Base-by-base conservation (phyloP, 352 stramenopile species). In the Poterioochromonas sp. region DNA sequence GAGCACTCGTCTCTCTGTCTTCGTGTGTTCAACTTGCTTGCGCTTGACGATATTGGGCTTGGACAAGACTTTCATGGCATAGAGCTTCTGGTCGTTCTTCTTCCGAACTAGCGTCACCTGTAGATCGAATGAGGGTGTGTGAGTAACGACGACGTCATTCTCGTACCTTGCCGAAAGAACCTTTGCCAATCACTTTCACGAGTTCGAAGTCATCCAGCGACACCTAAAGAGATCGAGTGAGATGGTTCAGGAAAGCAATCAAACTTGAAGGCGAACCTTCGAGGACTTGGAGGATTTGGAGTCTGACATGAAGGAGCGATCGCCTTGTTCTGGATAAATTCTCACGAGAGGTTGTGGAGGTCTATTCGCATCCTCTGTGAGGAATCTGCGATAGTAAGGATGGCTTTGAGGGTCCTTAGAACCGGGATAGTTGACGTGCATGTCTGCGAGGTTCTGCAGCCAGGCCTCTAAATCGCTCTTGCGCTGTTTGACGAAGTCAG, bases 11-110 rank as follows among this genome's bases (percentile, higher is more conserved):
- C 94, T 90, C 86, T 99, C 95, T 11, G 92, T 97, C 83, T 95
- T 93, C 5, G 93, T 98, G 80, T 96, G 90, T 86, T 97, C 93
- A 34, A 98, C 92, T 84, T 98, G 94, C 81, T 96, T 92, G 81
- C 92, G 87, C 80, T 94, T 93, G 47, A 97, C 86, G 29, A 98
- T 79, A 76, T 97, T 90, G 18, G 89, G 86, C 85, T 97, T 97
- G 40, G 47, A 60, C 2, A 76, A n/a, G 0, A 76, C 44, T 32
- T 78, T 78, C 44, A 78, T 68, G n/a, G 73, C 73, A 51, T 69
- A 78, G 0, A 78, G 8, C 34, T 69, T 68, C 0, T 47, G 3
- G 32, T 78, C 73, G 41, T 1, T 54, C 34, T 68, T 78, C 44
- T 68, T 78, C 0, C 73, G 29, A n/a, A 78, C 73, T 18, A 78